Evolutionary conservation across 2,329 filamentous ascomycete species (phyloP).

Genomic region (Fusarium mangiferae): DNA sequence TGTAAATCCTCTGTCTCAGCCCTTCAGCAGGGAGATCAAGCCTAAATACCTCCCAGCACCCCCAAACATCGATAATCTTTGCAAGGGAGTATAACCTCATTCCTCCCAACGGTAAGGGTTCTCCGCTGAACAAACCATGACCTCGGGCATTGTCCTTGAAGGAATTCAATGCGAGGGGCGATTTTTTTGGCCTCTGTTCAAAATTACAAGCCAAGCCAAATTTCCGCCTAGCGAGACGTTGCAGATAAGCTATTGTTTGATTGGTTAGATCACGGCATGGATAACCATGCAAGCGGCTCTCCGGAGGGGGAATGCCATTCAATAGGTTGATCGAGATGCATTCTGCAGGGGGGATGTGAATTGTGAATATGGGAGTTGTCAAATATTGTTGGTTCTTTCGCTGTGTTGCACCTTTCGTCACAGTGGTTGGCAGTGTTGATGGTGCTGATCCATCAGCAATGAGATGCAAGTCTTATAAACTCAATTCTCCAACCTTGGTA

Average conservation of each 20-base stretch:
- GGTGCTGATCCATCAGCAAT: not conserved
- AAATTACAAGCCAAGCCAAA: conserved; percentile 29
- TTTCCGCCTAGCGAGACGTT: conserved; percentile 25
- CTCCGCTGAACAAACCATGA: not conserved
- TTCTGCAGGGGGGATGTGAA: conserved; percentile 15
- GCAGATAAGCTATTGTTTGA: conserved; percentile 12
- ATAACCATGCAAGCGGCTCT: conserved; percentile 27
- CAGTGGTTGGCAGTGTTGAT: not conserved
- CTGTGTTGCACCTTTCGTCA: not conserved
- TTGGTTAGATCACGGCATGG: conserved; percentile 8
- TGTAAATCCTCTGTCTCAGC: conserved; percentile 1
- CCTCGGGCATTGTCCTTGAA: not conserved
- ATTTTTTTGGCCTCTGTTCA: not conserved
- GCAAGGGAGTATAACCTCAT: not conserved
- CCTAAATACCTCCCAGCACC: conserved; percentile 2
- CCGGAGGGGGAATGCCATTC: conserved; percentile 15
- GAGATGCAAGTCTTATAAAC: not conserved
- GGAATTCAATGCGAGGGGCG: conserved; percentile 2
- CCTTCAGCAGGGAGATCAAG: conserved; percentile 16
- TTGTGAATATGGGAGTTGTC: not conserved
- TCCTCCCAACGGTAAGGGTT: not conserved
- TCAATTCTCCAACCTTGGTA: not conserved
- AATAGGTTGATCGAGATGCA: conserved; percentile 24
- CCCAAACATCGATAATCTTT: not conserved
- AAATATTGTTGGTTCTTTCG: not conserved